A percentile compares a stretch with the other conserved stretches of the same genome.
phyloP scores from a whole-genome alignment of 768 basidiomycete genomes.

The Inosperma sp. region DNA sequence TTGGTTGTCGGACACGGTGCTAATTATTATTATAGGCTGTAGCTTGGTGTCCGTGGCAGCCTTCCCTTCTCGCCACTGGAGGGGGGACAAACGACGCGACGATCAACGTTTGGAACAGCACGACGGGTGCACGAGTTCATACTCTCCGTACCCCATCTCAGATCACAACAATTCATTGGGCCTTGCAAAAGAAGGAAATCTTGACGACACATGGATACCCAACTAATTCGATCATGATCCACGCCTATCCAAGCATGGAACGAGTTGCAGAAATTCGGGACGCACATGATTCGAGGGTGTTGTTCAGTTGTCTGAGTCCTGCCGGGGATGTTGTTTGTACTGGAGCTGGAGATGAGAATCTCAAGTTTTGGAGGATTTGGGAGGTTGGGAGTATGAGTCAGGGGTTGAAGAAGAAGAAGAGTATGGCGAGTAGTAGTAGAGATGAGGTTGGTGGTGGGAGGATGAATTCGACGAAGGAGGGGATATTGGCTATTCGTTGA shows the following conservation, averaged over 20 bases:
- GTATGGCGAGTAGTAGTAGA: constrained; percentile 28
- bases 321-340: constrained; percentile 90
- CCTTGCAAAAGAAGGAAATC: constrained; percentile 83
- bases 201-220: constrained; percentile 94
- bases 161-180: constrained; percentile 87
- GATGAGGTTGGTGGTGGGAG: constrained; percentile 37
- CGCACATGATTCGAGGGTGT: constrained; percentile 87
- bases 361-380: constrained; percentile 95
- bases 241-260: constrained; percentile 80
- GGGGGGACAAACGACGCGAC: constrained; percentile 94
- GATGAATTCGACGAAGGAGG: constrained; percentile 45
- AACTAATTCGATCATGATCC: constrained; percentile 75
- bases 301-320: constrained; percentile 82
- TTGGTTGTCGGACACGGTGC: not conserved
- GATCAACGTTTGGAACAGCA: constrained; percentile 86
- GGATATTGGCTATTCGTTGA: constrained; percentile 45
- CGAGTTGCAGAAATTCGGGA: constrained; percentile 82
- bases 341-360: constrained; percentile 90
- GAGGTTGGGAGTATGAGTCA: constrained; percentile 51
- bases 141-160: constrained; percentile 84
- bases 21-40: constrained; percentile 58
- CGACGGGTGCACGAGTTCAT: constrained; percentile 88
- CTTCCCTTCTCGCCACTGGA: constrained; percentile 84
- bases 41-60: constrained; percentile 98
- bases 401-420: constrained; percentile 48